Percentiles rank a stretch among this genome's conserved stretches.
phyloP scores from a whole-genome alignment of 441 rosid species.

The Rhodomyrtus psidioides region DNA sequence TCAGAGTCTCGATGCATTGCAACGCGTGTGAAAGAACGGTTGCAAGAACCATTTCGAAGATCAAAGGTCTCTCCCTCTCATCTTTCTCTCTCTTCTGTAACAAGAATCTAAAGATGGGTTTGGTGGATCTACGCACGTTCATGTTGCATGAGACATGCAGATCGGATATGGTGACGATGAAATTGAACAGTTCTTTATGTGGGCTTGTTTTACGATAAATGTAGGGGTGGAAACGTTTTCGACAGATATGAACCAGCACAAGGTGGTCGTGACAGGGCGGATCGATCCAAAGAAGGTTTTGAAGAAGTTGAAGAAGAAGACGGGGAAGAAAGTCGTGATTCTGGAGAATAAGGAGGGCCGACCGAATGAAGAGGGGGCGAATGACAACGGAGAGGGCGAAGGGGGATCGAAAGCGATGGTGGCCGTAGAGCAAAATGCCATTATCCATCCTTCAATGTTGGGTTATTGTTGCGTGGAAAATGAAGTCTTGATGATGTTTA shows the following conservation, averaged over 20 bases:
- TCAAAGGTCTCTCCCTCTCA: conserved; percentile 27
- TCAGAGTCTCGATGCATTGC: conserved; percentile 56
- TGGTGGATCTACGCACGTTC: not conserved
- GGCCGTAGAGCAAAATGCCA: not conserved
- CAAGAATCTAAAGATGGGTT: not conserved
- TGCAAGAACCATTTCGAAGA: conserved; percentile 46
- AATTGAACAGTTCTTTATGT: not conserved
- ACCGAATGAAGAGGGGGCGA: not conserved
- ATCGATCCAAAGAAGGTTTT: conserved; percentile 44
- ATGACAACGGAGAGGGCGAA: not conserved
- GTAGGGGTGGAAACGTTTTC: conserved; percentile 62
- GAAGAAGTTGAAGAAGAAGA: conserved; percentile 67
- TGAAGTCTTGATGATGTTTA: conserved; percentile 38
- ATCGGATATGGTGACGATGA: not conserved
- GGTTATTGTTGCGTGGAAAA: conserved; percentile 9
- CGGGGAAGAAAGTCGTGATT: conserved; percentile 52
- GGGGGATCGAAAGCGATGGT: not conserved
- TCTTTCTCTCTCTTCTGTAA: not conserved
- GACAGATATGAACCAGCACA: conserved; percentile 58
- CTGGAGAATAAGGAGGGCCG: conserved; percentile 15
- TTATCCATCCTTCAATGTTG: conserved; percentile 9
- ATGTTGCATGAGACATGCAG: not conserved
- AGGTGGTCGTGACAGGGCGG: conserved; percentile 39
- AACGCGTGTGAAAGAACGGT: conserved; percentile 68
- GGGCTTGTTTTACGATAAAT: not conserved